Base-by-base conservation (phyloP, 2,329 filamentous ascomycete genomes). In the Harringtonia lauricola region DNA sequence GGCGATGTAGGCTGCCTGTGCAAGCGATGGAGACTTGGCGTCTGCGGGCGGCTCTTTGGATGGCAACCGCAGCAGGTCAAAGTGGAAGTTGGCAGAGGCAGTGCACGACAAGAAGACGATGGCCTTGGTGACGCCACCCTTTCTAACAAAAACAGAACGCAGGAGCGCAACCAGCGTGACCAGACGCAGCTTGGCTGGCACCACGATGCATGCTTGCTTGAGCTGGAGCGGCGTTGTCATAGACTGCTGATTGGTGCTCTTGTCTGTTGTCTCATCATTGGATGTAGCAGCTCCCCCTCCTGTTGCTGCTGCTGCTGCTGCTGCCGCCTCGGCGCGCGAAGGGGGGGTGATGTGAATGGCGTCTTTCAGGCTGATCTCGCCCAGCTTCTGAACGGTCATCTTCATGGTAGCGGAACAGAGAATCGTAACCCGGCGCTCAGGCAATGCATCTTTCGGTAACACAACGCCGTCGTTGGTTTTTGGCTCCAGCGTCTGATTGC, bases 401-500 rank as follows among this genome's bases (percentile, higher is more conserved):
- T 95, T 95, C 81, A 98, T 85, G 0, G 92, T 98, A 3, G 92
- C 92, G 4, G 92, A 98, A 61, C 92, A 98, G 3, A 98, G 74
- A 4, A 98, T 74, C 0, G 92, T 96, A 2, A 86, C 82, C 44
- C 89, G 77, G 50, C 88, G 76, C 42, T 78, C 78, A 0, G 87
- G 82, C 8, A 95, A 70, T 4, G 83, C 68, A 17, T 74, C 73
- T 4, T 76, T 76, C 9, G 48, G 48, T 31, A 82, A 69, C 2
- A 66, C 62, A 4, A 72, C 64, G 6, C 72, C 70, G 41, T 79
- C 77, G 31, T 74, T 72, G 26, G 76, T 77, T 44, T 72, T 75
- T 44, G 74, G 72, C 31, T 72, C 68, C 18, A 83, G 59, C 26
- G 69, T 64, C 44, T 82, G 73, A 36, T 80, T 66, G 49, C 88